These are phyloP conservation scores for Zalerion maritima DNA, from an alignment of 495 filamentous ascomycete genomes.

Conservation along the genomic window DNA sequence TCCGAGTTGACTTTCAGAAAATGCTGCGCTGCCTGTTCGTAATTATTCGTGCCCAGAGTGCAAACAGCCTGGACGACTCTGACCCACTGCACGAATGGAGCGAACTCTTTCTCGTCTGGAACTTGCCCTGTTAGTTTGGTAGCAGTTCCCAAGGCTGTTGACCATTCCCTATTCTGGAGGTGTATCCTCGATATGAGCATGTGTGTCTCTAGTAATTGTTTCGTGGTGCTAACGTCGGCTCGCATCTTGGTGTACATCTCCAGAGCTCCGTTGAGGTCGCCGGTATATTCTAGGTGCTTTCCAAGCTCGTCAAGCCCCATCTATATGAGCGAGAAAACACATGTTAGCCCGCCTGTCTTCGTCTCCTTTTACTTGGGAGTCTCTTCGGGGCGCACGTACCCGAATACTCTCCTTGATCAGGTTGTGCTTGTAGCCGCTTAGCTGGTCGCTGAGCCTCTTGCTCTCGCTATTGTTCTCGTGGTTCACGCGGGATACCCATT, in stretches of 20 bases:
- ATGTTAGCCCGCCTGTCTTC: too few species aligned
- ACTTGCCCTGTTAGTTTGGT: conserved; percentile 46
- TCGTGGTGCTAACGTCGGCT: conserved; percentile 28
- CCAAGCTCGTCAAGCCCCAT: conserved; percentile 35
- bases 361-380: conserved; percentile 2
- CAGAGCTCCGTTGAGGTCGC: conserved; percentile 22
- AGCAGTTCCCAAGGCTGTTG: conserved; percentile 46
- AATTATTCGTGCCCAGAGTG: conserved; percentile 48
- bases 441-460: conserved; percentile 60
- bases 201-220: conserved; percentile 28
- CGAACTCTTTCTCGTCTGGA: conserved; percentile 41
- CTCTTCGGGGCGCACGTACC: conserved; percentile 31
- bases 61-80: conserved; percentile 55
- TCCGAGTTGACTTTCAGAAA: conserved; percentile 47
- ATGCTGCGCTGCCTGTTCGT: conserved; percentile 52
- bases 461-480: conserved; percentile 50
- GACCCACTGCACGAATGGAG: conserved; percentile 45
- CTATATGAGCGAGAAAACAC: too few species aligned
- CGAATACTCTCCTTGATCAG: conserved; percentile 94
- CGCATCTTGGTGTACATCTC: conserved; percentile 31
- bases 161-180: conserved; percentile 31
- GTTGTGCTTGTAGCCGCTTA: conserved; percentile 94
- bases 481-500: conserved; percentile 52
- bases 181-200: conserved; percentile 28
- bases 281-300: conserved; percentile 29